These are phyloP conservation scores for Chalaropsis thielavioides DNA, from an alignment of 2,329 filamentous ascomycete genomes.

Conservation along the genomic window DNA sequence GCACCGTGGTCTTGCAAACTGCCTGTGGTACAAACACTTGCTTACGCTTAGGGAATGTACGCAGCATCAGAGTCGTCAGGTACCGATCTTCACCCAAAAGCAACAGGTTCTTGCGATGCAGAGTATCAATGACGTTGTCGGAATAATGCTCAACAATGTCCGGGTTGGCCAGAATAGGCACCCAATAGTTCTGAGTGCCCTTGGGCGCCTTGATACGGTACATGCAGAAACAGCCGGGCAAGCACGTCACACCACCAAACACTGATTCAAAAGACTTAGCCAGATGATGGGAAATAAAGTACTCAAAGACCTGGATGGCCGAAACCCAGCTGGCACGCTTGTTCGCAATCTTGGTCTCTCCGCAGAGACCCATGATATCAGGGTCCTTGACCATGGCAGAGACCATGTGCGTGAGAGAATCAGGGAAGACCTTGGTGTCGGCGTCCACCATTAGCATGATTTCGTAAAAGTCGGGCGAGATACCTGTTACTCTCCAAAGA, in stretches of 20 bases:
- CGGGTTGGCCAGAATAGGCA: constrained; percentile 93
- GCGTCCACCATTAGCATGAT: constrained; percentile 98
- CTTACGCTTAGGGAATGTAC: constrained; percentile 97
- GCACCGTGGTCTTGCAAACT: constrained; percentile 96
- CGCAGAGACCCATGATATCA: constrained; percentile 97
- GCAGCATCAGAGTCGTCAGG: constrained; percentile 91
- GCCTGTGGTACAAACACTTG: constrained; percentile 97
- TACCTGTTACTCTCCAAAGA: constrained; percentile 95
- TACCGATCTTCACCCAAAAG: constrained; percentile 89
- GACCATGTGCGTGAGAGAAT: constrained; percentile 96
- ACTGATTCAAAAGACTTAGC: constrained; percentile 96
- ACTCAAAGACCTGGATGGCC: constrained; percentile 98
- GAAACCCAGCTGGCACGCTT: constrained; percentile 90
- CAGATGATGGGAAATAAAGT: constrained; percentile 96
- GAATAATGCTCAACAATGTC: constrained; percentile 99
- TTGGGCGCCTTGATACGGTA: constrained; percentile 99
- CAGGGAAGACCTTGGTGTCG: constrained; percentile 97
- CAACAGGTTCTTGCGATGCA: constrained; percentile 94
- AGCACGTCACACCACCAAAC: constrained; percentile 96
- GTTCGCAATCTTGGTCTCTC: constrained; percentile 99
- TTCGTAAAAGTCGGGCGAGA: constrained; percentile 96
- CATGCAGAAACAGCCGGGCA: constrained; percentile 99
- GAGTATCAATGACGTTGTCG: constrained; percentile 93
- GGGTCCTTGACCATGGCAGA: constrained; percentile 98
- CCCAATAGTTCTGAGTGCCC: constrained; percentile 98